Percentiles rank a stretch among this genome's conserved stretches.
These are phyloP conservation scores for Fusarium duplospermum DNA, from an alignment of 2,329 filamentous ascomycete genomes.

Conservation along the genomic window DNA sequence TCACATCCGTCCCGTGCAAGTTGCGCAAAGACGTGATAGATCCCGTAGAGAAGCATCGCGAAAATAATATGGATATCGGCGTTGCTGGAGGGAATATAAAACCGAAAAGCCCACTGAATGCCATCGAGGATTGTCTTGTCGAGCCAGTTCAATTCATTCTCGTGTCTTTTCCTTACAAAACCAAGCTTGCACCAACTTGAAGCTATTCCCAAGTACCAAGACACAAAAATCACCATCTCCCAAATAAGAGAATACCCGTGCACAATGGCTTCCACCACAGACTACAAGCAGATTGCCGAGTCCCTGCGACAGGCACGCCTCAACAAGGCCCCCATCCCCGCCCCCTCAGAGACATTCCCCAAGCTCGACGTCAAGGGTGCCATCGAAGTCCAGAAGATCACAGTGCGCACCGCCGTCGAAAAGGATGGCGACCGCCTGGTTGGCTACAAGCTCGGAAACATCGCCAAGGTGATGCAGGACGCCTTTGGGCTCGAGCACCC, in stretches of 20 bases:
- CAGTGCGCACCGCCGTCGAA: slow-evolving; percentile 30
- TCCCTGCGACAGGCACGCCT: slow-evolving; percentile 37
- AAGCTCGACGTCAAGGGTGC: slow-evolving; percentile 35
- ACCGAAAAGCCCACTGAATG: background rate
- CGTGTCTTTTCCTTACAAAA: background rate
- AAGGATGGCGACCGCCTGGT: slow-evolving; percentile 40
- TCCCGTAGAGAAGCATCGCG: background rate
- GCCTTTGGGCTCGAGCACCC: slow-evolving; percentile 45
- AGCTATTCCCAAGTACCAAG: background rate
- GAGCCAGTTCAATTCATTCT: background rate
- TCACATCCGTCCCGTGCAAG: background rate
- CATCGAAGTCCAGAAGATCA: slow-evolving; percentile 40
- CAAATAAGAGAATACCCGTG: background rate
- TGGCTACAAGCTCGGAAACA: slow-evolving; percentile 46
- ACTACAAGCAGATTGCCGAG: slow-evolving; percentile 21
- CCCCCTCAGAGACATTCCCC: slow-evolving; percentile 36
- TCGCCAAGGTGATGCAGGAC: slow-evolving; percentile 47
- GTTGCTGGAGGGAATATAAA: background rate
- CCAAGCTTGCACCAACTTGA: background rate
- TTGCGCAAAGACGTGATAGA: background rate
- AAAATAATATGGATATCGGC: background rate
- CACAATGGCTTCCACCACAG: background rate
- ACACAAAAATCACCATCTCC: background rate
- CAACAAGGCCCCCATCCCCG: slow-evolving; percentile 31
- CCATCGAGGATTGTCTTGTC: too few species aligned